Base-by-base conservation (phyloP, 495 filamentous ascomycete species). In the Amniculicola lignicola region DNA sequence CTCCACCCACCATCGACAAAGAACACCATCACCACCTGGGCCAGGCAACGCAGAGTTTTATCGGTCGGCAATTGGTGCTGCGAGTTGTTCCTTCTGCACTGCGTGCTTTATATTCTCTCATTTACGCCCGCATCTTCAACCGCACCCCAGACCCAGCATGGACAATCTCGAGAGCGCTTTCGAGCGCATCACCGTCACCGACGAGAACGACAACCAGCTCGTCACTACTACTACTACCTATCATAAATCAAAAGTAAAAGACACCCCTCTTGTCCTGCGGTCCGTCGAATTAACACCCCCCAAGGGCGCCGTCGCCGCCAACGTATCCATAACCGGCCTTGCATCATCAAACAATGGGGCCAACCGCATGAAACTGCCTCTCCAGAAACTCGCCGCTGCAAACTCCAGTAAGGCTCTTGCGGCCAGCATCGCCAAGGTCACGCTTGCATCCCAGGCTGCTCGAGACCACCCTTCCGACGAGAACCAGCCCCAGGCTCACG, bases 401-500 rank as follows among this genome's bases (percentile, higher is more conserved):
- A 66, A 59, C 24, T 31, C 63, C 3, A 51, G 37, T 58, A 67
- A 63, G 37, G 31, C 58, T 9, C 16, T 59, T 39, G 61, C 12
- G 15, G 36, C 50, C 16, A 80, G 75, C 46, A 71, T 75, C 28
- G 75, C 82, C 3, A 77, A 83, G 33, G 82, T 86, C 52, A 83
- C 79, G 3, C 75, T 85, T 35, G 79, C 83, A 24, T 86, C 84
- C 12, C 84, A 87, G 72, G 77, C 77, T 16, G 79, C 80, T 12
- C 83, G 85, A 69, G 73, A 76, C 49, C 54, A 53, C 18, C 46
- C 58, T 3, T 74, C 68, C 51, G 57, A 68, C 58, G 33, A 67
- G 6, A n/a, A n/a, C 61, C 33, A 19, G 18, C 6, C 5, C 4
- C n/a, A 29, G 23, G 21, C 24, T 5, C 18, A 22, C 24, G 42